Conservation (phyloP, 768 basidiomycete species). For the Gelatoporia subvermispora region DNA sequence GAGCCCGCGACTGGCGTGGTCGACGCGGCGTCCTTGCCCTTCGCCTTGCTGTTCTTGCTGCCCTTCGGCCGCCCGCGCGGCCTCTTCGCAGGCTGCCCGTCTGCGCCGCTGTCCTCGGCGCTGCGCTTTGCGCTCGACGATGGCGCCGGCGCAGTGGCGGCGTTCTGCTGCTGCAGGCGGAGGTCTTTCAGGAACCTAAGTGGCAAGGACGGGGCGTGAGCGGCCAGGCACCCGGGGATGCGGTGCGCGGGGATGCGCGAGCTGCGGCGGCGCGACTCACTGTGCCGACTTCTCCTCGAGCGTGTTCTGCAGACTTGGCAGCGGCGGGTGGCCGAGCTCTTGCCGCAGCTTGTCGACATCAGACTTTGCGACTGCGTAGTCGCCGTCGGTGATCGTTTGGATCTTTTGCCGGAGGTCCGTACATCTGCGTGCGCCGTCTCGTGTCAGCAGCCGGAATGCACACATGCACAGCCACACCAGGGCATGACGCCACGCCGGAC, state of each 20-base stretch:
- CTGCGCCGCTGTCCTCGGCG: constrained; percentile 20
- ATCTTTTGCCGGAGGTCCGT: constrained; percentile 66
- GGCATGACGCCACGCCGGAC: neutral
- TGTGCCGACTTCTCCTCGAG: constrained; percentile 63
- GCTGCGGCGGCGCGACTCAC: constrained; percentile 31
- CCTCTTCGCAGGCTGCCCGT: constrained; percentile 24
- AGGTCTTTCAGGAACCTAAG: constrained; percentile 28
- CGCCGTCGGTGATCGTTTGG: constrained; percentile 61
- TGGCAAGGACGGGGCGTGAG: neutral
- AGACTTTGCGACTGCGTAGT: constrained; percentile 66
- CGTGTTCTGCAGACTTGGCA: constrained; percentile 67
- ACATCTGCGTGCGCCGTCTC: constrained; percentile 45
- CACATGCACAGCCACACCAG: neutral
- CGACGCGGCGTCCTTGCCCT: constrained; percentile 12
- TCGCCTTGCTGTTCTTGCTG: constrained; percentile 28
- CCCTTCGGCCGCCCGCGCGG: constrained; percentile 32
- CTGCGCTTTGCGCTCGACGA: constrained; percentile 14
- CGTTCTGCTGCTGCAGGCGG: constrained; percentile 23
- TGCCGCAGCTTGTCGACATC: constrained; percentile 73
- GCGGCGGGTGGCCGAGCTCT: constrained; percentile 71
- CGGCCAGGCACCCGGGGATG: neutral
- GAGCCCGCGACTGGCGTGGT: constrained; percentile 1
- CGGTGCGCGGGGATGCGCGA: constrained; percentile 2
- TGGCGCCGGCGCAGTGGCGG: constrained; percentile 2
- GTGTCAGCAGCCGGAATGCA: neutral